A percentile compares a stretch with the other conserved stretches of the same genome.
These are phyloP conservation scores for Aspergillus brunneoviolaceus DNA, from an alignment of 2,329 filamentous ascomycete species.

Conservation along the genomic window DNA sequence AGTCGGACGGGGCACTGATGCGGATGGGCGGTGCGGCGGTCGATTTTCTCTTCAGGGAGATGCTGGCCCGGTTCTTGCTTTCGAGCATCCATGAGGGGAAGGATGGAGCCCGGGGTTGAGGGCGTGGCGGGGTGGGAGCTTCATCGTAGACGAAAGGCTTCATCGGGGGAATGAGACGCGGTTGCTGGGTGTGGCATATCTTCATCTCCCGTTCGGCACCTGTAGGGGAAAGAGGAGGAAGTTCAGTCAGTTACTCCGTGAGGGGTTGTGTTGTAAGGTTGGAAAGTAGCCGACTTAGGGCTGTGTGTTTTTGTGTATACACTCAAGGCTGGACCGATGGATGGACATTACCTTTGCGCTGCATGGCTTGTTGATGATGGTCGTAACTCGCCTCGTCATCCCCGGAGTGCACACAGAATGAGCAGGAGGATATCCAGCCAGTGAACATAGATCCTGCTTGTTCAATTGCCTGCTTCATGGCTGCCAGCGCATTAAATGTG, in stretches of 20 bases:
- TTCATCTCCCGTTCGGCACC: constrained; percentile 45
- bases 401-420: constrained; percentile 29
- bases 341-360: constrained; percentile 20
- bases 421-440: constrained; percentile 43
- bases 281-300: neutral
- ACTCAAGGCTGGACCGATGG: neutral
- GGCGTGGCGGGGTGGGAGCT: constrained; percentile 36
- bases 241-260: constrained; percentile 3
- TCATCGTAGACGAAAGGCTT: constrained; percentile 45
- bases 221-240: constrained; percentile 16
- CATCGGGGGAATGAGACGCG: constrained; percentile 49
- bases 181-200: constrained; percentile 45
- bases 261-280: neutral
- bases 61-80: constrained; percentile 42
- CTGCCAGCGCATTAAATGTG: constrained; percentile 32
- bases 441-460: constrained; percentile 42
- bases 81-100: constrained; percentile 43
- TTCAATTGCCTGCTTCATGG: constrained; percentile 37
- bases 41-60: constrained; percentile 38
- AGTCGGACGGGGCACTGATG: constrained; percentile 46
- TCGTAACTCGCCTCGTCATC: constrained; percentile 25
- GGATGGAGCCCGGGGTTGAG: constrained; percentile 33
- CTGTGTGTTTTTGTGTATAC: neutral
- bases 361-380: constrained; percentile 24
- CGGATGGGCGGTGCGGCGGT: constrained; percentile 25